Conservation (phyloP, 176 grass and related monocot species). For the Zea mays region DNA sequence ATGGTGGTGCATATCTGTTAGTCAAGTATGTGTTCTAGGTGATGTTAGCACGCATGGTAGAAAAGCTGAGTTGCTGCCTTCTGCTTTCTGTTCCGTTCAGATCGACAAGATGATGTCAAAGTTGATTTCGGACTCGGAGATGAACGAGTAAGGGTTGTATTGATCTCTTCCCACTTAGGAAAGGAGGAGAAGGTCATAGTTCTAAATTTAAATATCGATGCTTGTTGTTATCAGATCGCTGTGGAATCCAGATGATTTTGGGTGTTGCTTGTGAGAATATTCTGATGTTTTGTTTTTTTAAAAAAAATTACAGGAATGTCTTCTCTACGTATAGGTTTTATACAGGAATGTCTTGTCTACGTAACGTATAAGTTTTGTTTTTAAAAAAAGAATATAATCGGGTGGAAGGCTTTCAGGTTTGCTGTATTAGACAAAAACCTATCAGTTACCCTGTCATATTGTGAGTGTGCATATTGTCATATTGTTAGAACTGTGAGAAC, state of each 20-base stretch:
- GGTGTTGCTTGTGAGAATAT: not conserved
- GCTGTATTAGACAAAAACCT: too few relatives aligned
- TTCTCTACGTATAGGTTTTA: not conserved
- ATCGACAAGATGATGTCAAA: constrained; percentile 36
- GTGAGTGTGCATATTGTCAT: not conserved
- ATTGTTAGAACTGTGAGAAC: too few relatives aligned
- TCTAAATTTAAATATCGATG: not conserved
- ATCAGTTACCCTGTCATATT: not conserved
- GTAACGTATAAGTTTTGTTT: not conserved
- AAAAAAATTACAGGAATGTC: not conserved
- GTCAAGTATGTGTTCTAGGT: not conserved
- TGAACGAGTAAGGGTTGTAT: not conserved
- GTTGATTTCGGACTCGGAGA: constrained; percentile 30
- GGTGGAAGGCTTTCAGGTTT: not conserved
- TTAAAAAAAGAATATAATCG: not conserved
- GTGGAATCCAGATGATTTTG: not conserved
- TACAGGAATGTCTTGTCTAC: not conserved
- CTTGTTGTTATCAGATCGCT: not conserved
- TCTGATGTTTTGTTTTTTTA: not conserved
- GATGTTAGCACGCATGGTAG: not conserved
- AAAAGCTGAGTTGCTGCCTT: not conserved
- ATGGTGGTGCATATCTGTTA: not conserved
- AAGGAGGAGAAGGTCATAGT: not conserved
- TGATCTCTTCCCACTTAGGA: not conserved
- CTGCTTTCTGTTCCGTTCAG: not conserved